Base-by-base conservation (phyloP, 192 early-diverging fungal genomes). In the Linnemannia zychae region DNA sequence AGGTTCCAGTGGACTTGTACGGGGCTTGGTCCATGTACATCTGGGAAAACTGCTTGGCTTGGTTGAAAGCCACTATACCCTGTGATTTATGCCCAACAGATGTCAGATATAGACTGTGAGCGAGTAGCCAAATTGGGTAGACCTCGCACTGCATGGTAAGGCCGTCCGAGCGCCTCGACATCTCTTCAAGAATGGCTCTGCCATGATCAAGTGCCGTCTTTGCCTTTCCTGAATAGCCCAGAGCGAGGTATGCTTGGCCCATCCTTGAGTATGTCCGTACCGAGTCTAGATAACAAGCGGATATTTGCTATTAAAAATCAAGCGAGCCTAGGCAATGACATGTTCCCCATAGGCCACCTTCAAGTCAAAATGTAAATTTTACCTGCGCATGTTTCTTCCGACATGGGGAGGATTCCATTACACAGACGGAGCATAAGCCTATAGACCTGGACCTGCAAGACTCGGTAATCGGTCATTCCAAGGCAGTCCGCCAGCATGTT, bases 181-280 rank as follows among this genome's bases (percentile, higher is more conserved):
- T 65, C 16, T 71, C 68, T 15, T 88, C 78, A 18, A 90, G 47
- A 24, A 88, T 88, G 20, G 17, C 75, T 52, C 91, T 88, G 11
- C 88, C 91, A 40, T 91, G 88, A 28, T 84, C 74, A 38, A 94
- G 88, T 3, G 93, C 91, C 22, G 88, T 72, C 18, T 90, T 91
- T 7, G 94, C 93, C 80, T 94, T 94, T 4, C 94, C 95, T 6
- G 94, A 93, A 81, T 97, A 96, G 13, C 96, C 96, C 13, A 97
- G 70, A 22, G 79, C 80, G 9, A 92, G 67, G 76, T 95, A 96
- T 2, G 87, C 88, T 20, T 87, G 71, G 18, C 90, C 91, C 38
- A 96, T 91, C 9, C 87, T 79, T 15, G 88, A 76, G 36, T 86
- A 92, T 12, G 88, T 86, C 44, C 75, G n/a, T 0, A 90, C 81